Evolutionary conservation across 108 stramenopile species (phyloP), one percentile per base, ranked within the genome.

Genomic region (Schizochytrium sp.): DNA sequence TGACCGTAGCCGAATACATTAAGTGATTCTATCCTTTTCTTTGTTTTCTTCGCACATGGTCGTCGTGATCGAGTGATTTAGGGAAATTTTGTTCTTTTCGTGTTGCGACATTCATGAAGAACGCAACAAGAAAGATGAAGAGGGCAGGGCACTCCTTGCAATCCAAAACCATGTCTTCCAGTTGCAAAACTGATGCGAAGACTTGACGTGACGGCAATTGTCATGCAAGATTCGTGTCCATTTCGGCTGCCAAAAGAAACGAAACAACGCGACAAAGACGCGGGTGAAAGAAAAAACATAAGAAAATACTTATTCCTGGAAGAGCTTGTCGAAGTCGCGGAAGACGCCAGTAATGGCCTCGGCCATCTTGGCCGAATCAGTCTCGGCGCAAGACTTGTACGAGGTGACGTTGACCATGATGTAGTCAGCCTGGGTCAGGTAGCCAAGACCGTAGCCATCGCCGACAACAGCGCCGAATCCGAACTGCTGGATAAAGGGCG

Each of bases 361-460:
- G 16, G 88, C 91, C 71, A 91, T n/a, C 14, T 87, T 69, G 43
- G 88, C 63, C 19, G 89, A 87, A 45, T 91, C 90, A 10, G 91
- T 87, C 47, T 91, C 43, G 12, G 58, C 91, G 72, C 83, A 29
- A 6, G 87, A 88, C 5, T 47, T 57, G 47, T 91, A 92, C 6
- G 57, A 60, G 6, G 92, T 92, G 63, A 91, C 58, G 44, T 91
- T 90, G 25, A 89, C 12, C 6, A 48, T 58, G 87, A 92, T 69
- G 51, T 44, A 44, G 58, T 91, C 89, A 23, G 58, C 58, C 34
- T 89, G 88, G 44, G 90, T 71, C 53, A 87, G 51, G 90, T 92
- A 92, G 72, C 91, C 92, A 29, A 92, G 55, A 5, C 92, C 92
- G 88, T 92, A 92, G 48, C 92, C 92, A 55, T 90, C 29, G 6